phyloP scores from a whole-genome alignment of 2,329 filamentous ascomycete genomes.

The Venturia carpophila region DNA sequence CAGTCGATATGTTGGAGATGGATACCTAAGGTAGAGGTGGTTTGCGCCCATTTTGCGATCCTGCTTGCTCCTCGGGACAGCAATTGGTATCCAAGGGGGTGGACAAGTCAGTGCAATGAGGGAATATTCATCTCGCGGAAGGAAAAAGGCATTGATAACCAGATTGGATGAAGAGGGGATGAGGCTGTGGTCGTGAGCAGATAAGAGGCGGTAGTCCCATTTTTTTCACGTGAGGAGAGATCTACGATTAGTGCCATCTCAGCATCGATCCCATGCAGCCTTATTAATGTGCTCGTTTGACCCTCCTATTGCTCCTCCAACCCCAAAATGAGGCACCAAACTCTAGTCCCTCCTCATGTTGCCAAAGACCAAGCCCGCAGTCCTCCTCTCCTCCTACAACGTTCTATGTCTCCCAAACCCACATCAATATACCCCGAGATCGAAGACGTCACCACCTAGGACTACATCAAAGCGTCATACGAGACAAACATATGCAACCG shows the following conservation, averaged over 20 bases:
- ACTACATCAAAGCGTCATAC: constrained; percentile 23
- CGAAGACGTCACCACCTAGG: constrained; percentile 34
- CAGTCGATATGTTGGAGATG: too few species aligned
- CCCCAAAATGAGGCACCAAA: constrained; percentile 13
- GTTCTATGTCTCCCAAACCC: constrained; percentile 20
- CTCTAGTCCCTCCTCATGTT: constrained; percentile 27
- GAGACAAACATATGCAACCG: constrained; percentile 24
- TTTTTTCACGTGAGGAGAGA: neutral
- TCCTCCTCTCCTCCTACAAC: constrained; percentile 28
- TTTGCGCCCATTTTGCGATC: too few species aligned
- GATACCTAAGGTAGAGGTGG: too few species aligned
- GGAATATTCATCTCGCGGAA: neutral
- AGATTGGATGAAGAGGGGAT: neutral
- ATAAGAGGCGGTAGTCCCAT: too few species aligned
- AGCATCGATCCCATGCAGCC: neutral
- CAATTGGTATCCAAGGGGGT: constrained; percentile 7
- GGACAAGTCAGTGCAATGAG: neutral
- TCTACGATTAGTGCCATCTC: neutral
- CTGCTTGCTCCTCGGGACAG: neutral
- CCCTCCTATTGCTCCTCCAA: neutral
- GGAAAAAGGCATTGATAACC: neutral
- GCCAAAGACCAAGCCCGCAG: constrained; percentile 28
- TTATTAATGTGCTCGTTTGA: constrained; percentile 7
- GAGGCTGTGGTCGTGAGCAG: neutral
- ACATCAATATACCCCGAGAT: constrained; percentile 24